A percentile compares a stretch with the other conserved stretches of the same genome.
Evolutionary conservation across 768 basidiomycete genomes (phyloP).

Genomic region (Tylopilus vinaceipallidus): DNA sequence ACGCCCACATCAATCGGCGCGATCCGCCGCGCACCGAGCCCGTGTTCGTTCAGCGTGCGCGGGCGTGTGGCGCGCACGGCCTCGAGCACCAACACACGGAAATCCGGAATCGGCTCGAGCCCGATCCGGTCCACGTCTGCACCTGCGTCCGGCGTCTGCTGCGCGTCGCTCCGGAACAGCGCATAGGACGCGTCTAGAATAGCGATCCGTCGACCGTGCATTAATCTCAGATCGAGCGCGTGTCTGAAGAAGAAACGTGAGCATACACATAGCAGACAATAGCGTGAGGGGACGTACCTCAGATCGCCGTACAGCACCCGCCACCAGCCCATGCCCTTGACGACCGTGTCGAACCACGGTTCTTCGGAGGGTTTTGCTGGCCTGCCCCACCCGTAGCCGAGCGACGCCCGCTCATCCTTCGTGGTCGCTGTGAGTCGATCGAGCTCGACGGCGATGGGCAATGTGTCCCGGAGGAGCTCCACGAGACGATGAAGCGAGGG

Average conservation of each 20-base stretch:
- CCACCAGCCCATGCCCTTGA: conserved; percentile 83
- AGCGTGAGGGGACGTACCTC: conserved; percentile 41
- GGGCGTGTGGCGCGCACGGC: conserved; percentile 41
- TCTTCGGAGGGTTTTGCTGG: conserved; percentile 16
- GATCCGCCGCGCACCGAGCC: conserved; percentile 36
- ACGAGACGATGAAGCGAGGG: conserved; percentile 67
- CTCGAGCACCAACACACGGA: conserved; percentile 48
- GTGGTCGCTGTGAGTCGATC: conserved; percentile 46
- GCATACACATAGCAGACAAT: too few species aligned
- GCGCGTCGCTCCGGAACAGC: conserved; percentile 35
- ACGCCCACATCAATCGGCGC: conserved; percentile 61
- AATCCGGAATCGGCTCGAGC: conserved; percentile 60
- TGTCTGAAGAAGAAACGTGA: conserved; percentile 51
- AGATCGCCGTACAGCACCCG: conserved; percentile 68
- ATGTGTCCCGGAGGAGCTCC: conserved; percentile 66
- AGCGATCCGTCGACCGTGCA: conserved; percentile 61
- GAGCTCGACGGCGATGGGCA: conserved; percentile 74
- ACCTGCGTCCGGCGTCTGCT: background rate
- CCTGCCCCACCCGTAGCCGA: conserved; percentile 17
- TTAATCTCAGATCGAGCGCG: conserved; percentile 77
- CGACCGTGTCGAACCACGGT: conserved; percentile 57
- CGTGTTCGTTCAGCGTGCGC: conserved; percentile 1
- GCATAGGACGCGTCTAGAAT: conserved; percentile 76
- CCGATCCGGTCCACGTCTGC: conserved; percentile 26
- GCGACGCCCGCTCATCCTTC: conserved; percentile 21